Evolutionary conservation across 305 asterid species (phyloP).

Genomic region (Fraxinus dipetala): DNA sequence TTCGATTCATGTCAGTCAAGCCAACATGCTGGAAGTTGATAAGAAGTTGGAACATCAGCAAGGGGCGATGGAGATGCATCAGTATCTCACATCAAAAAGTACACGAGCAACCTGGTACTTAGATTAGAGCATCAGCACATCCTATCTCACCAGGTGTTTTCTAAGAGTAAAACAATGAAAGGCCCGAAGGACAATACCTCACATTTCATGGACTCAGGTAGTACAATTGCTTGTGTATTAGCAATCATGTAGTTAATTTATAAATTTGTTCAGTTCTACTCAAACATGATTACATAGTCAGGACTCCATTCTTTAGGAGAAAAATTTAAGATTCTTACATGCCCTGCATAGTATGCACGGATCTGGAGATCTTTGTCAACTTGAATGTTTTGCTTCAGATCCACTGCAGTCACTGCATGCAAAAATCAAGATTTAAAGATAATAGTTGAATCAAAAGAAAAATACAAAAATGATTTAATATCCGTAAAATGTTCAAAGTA

Average conservation of each 20-base stretch:
- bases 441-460: slow-evolving; percentile 11
- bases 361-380: slow-evolving; percentile 80
- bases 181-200: not conserved
- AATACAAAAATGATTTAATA: slow-evolving; percentile 20
- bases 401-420: slow-evolving; percentile 71
- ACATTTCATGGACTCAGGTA: not conserved
- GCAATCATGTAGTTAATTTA: not conserved
- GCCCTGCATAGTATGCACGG: slow-evolving; percentile 95
- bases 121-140: not conserved
- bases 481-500: not conserved
- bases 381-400: slow-evolving; percentile 77
- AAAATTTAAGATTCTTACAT: slow-evolving; percentile 47
- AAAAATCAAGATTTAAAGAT: slow-evolving; percentile 10
- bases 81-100: not conserved
- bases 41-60: not conserved
- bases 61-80: not conserved
- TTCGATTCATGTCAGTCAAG: not conserved
- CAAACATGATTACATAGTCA: not conserved
- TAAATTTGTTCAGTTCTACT: not conserved
- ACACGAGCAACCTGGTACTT: not conserved
- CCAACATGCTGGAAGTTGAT: not conserved
- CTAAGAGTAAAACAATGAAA: not conserved
- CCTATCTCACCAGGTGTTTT: not conserved
- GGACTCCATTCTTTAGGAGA: not conserved
- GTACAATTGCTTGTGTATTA: not conserved